A percentile compares a stretch with the other conserved stretches of the same genome.
Evolutionary conservation across 495 filamentous ascomycete genomes (phyloP).

Genomic region (Hyaloscypha variabilis): DNA sequence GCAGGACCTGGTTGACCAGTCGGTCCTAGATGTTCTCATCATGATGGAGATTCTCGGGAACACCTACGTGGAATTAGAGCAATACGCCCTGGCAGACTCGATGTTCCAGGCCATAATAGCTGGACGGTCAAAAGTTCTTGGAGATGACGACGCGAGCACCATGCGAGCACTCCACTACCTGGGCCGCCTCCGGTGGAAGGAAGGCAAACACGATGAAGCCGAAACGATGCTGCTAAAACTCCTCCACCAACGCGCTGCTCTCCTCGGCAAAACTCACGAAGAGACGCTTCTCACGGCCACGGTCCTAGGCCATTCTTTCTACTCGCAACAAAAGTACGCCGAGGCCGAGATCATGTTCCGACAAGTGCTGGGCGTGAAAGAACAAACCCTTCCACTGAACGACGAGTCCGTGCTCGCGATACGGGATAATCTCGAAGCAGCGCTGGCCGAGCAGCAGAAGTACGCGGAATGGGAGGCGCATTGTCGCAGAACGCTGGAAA

Average conservation of each 20-base stretch:
- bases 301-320: background rate
- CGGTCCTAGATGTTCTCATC: background rate
- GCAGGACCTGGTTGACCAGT: background rate
- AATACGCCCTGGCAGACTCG: background rate
- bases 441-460: background rate
- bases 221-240: background rate
- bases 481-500: background rate
- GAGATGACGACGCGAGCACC: background rate
- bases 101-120: background rate
- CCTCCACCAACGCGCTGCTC: background rate
- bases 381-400: background rate
- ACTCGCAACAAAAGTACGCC: background rate
- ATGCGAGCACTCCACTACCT: background rate
- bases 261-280: background rate
- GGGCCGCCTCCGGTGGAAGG: background rate
- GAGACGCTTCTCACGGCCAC: background rate
- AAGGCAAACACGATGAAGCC: background rate
- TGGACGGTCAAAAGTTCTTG: background rate
- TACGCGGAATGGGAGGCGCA: background rate
- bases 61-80: background rate
- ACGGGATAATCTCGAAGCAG: background rate
- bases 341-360: background rate
- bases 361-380: background rate
- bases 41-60: background rate
- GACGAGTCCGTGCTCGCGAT: background rate